These are phyloP conservation scores for Eruca vesicaria DNA, from an alignment of 441 rosid species.

Conservation along the genomic window DNA sequence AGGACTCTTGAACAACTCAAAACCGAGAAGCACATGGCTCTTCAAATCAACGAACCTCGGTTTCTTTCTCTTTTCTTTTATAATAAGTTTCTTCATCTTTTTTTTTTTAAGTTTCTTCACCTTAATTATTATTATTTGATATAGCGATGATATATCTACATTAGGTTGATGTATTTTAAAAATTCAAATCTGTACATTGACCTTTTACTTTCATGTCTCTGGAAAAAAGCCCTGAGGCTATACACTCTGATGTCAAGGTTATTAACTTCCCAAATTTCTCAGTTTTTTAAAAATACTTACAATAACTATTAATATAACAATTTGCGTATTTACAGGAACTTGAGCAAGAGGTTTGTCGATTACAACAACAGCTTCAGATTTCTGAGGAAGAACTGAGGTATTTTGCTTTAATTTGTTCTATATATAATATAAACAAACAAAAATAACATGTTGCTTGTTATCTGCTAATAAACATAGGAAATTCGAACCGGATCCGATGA, in stretches of 20 bases:
- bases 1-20: conserved; percentile 44
- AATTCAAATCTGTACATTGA: background rate
- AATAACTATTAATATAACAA: too few species aligned
- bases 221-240: conserved; percentile 13
- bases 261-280: background rate
- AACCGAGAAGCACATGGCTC: conserved; percentile 45
- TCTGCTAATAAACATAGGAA: conserved; percentile 9
- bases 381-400: conserved; percentile 29
- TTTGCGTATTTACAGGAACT: conserved; percentile 7
- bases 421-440: too few species aligned
- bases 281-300: background rate
- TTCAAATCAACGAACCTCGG: conserved; percentile 47
- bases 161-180: background rate
- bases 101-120: too few species aligned
- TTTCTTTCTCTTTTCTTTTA: background rate
- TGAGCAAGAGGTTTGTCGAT: conserved; percentile 35
- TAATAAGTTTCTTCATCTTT: background rate
- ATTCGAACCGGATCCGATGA: conserved; percentile 51
- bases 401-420: background rate
- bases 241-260: conserved; percentile 27
- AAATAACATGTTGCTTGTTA: too few species aligned
- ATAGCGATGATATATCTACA: background rate
- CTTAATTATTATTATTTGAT: background rate
- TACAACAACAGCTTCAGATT: conserved; percentile 32
- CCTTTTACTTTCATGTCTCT: background rate